Evolutionary conservation across 2,329 filamentous ascomycete genomes (phyloP).

Genomic region (Aspergillus sp.): DNA sequence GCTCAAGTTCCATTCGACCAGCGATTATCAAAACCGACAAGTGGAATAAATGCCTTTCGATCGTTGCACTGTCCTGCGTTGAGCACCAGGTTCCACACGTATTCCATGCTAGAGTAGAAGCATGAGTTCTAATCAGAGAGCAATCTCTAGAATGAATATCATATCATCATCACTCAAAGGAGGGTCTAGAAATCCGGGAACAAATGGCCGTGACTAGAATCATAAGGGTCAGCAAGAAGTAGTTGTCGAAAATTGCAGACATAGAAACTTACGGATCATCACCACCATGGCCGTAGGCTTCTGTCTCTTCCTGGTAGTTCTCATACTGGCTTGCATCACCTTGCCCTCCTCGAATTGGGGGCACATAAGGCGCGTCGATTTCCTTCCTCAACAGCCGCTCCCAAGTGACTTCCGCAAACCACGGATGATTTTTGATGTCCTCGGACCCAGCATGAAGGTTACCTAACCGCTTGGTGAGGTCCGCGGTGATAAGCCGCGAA

Average conservation of each 20-base stretch:
- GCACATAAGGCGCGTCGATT: conserved; percentile 96
- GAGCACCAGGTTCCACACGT: conserved; percentile 2
- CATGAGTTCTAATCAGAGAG: conserved; percentile 1
- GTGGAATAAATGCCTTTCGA: neutral
- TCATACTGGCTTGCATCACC: conserved; percentile 98
- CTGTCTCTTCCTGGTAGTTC: conserved; percentile 94
- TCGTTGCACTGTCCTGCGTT: neutral
- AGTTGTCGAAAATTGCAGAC: neutral
- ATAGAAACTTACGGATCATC: conserved; percentile 75
- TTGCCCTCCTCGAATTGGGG: conserved; percentile 87
- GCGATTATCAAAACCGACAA: conserved; percentile 19
- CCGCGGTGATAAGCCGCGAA: conserved; percentile 87
- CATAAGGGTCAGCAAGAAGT: neutral
- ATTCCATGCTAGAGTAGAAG: conserved; percentile 1
- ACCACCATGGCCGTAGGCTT: conserved; percentile 78
- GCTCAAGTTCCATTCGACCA: conserved; percentile 18
- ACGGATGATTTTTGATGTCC: conserved; percentile 92
- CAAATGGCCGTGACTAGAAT: conserved; percentile 66
- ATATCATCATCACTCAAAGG: conserved; percentile 35
- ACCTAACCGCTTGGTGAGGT: conserved; percentile 90
- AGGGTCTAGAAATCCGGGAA: conserved; percentile 69
- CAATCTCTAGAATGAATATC: conserved; percentile 20
- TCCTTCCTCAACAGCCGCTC: conserved; percentile 91
- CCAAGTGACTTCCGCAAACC: conserved; percentile 98
- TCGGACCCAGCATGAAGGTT: conserved; percentile 88